A percentile compares a stretch with the other conserved stretches of the same genome.
Conservation (phyloP, 169 alveolate genomes). For the Besnoitia besnoiti region DNA sequence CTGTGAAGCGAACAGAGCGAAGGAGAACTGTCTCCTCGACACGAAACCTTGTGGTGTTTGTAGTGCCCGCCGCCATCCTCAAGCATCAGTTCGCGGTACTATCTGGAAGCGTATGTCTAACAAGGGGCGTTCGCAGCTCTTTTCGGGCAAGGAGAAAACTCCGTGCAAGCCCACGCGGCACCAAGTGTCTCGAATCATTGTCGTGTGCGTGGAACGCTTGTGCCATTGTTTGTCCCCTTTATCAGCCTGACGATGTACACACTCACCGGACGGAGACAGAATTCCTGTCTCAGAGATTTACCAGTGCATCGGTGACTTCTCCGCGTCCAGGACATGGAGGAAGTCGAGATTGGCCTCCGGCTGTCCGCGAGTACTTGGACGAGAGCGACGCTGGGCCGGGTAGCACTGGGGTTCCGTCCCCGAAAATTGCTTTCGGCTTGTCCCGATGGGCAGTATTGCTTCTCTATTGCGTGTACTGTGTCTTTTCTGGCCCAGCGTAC, state of each 20-base stretch:
- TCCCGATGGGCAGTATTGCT: slow-evolving; percentile 26
- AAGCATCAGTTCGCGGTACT: not conserved
- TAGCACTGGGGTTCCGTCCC: not conserved
- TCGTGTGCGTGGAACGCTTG: not conserved
- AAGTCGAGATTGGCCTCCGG: not conserved
- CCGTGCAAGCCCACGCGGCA: no score
- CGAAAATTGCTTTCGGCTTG: not conserved
- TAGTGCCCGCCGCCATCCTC: not conserved
- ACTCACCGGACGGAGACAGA: not conserved
- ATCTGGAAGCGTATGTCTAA: not conserved
- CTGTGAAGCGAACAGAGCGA: no score
- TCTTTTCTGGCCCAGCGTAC: slow-evolving; percentile 40
- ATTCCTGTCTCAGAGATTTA: not conserved
- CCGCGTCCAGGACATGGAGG: not conserved
- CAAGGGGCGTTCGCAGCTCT: not conserved
- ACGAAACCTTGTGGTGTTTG: no score
- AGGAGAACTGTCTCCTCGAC: no score
- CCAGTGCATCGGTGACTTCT: slow-evolving; percentile 4
- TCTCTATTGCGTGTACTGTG: not conserved
- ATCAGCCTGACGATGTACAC: not conserved
- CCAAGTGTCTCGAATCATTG: not conserved
- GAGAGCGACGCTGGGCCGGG: not conserved
- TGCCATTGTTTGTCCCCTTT: not conserved
- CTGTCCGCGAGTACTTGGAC: not conserved
- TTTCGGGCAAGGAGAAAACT: not conserved